phyloP scores from a whole-genome alignment of 108 stramenopile genomes.

The Nitzschia sp. region DNA sequence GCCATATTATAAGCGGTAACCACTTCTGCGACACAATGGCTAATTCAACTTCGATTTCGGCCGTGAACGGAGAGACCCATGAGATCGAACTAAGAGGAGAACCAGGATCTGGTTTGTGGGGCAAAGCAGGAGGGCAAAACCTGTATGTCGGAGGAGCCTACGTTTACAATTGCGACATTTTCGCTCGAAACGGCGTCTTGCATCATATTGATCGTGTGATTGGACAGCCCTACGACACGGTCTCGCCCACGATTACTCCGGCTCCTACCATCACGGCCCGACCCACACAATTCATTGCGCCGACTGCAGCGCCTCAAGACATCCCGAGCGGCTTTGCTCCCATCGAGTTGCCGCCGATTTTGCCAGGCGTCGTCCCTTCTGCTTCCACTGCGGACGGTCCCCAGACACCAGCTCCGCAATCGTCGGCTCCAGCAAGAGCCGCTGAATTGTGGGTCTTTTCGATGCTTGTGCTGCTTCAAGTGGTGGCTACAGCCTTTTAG shows the following conservation, averaged over 20 bases:
- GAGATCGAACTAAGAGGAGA: slow-evolving; percentile 18
- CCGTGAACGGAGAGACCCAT: slow-evolving; percentile 20
- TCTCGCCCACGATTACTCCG: slow-evolving; percentile 29
- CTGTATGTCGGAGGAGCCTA: slow-evolving; percentile 34
- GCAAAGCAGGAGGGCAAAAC: slow-evolving; percentile 2
- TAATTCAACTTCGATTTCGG: slow-evolving; percentile 12
- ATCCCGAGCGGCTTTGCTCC: neutral
- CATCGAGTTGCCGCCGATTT: neutral
- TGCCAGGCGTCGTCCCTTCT: neutral
- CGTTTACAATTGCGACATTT: slow-evolving; percentile 32
- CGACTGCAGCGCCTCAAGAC: slow-evolving; percentile 15
- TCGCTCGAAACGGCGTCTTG: slow-evolving; percentile 37
- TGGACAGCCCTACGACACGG: slow-evolving; percentile 28
- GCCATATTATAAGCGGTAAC: slow-evolving; percentile 25
- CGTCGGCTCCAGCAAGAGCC: too few species aligned
- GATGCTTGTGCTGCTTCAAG: too few species aligned
- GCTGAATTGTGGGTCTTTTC: too few species aligned
- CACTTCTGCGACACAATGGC: slow-evolving; percentile 34
- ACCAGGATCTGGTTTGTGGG: slow-evolving; percentile 4
- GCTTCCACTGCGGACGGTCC: too few species aligned
- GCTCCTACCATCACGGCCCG: slow-evolving; percentile 32
- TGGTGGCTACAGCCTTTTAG: too few species aligned
- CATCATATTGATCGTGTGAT: slow-evolving; percentile 41
- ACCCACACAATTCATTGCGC: slow-evolving; percentile 14
- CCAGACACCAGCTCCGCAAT: too few species aligned